These are phyloP conservation scores for Podila verticillata DNA, from an alignment of 192 early-diverging fungal genomes.

Conservation along the genomic window DNA sequence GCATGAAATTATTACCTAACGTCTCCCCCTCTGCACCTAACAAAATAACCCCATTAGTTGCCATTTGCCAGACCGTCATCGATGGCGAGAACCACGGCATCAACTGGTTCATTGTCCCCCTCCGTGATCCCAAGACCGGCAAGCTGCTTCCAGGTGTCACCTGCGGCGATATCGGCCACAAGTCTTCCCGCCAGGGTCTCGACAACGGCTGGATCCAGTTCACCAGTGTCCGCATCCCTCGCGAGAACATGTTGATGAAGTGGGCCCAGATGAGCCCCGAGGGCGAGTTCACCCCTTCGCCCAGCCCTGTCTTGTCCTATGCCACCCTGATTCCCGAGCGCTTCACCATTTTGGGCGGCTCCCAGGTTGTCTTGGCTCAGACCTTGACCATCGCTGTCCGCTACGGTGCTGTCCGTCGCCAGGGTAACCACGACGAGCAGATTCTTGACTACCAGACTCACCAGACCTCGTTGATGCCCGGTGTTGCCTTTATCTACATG, in stretches of 20 bases:
- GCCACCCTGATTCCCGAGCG: slow-evolving; percentile 72
- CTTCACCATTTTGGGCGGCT: slow-evolving; percentile 56
- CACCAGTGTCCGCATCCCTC: slow-evolving; percentile 60
- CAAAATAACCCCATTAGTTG: too few species aligned
- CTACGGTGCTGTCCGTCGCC: slow-evolving; percentile 69
- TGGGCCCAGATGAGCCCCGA: slow-evolving; percentile 64
- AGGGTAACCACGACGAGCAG: slow-evolving; percentile 68
- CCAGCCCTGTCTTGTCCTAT: slow-evolving; percentile 66
- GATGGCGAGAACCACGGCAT: slow-evolving; percentile 66
- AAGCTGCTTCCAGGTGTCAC: slow-evolving; percentile 60
- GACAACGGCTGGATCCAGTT: slow-evolving; percentile 80
- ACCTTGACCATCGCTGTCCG: slow-evolving; percentile 67
- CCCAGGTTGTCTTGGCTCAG: slow-evolving; percentile 54
- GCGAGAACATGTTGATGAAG: slow-evolving; percentile 65
- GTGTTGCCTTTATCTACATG: slow-evolving; percentile 62
- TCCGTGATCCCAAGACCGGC: slow-evolving; percentile 63
- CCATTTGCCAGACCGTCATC: slow-evolving; percentile 67
- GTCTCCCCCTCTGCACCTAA: too few species aligned
- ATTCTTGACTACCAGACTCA: slow-evolving; percentile 77
- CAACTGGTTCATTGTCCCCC: slow-evolving; percentile 74
- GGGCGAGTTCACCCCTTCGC: slow-evolving; percentile 63
- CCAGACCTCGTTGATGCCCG: slow-evolving; percentile 66
- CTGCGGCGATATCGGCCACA: slow-evolving; percentile 69
- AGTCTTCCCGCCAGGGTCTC: slow-evolving; percentile 66
- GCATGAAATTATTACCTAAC: too few species aligned